phyloP scores from a whole-genome alignment of 257 asterid genomes.

The Ocimum tenuiflorum region DNA sequence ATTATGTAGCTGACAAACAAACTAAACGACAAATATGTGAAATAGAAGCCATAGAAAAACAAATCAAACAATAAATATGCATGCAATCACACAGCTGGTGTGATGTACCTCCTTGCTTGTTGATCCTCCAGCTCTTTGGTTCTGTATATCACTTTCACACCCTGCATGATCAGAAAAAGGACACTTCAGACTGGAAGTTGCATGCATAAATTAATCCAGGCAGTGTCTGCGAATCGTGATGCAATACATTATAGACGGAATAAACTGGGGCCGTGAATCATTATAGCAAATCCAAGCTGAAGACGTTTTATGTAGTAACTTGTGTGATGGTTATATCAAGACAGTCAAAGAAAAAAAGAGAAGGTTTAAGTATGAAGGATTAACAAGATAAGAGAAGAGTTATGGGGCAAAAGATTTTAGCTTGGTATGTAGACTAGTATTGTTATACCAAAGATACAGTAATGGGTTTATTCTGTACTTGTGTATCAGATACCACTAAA shows the following conservation, averaged over 20 bases:
- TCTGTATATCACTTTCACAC: conserved; percentile 85
- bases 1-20: conserved; percentile 11
- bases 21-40: background rate
- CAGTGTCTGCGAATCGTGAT: background rate
- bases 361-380: background rate
- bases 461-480: background rate
- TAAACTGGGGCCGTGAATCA: background rate
- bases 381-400: background rate
- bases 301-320: background rate
- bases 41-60: background rate
- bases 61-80: background rate
- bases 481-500: background rate
- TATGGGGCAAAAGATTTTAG: no score
- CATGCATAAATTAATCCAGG: background rate
- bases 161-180: conserved; percentile 40
- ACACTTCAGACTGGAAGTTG: background rate
- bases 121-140: conserved; percentile 91
- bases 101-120: conserved; percentile 74
- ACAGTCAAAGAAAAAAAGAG: no score
- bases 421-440: no score
- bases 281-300: background rate
- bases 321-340: background rate
- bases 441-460: background rate
- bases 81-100: conserved; percentile 17
- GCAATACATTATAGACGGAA: background rate